A percentile compares a stretch with the other conserved stretches of the same genome.
Evolutionary conservation across 108 stramenopile species (phyloP).

Genomic region (Nitzschia sp.): DNA sequence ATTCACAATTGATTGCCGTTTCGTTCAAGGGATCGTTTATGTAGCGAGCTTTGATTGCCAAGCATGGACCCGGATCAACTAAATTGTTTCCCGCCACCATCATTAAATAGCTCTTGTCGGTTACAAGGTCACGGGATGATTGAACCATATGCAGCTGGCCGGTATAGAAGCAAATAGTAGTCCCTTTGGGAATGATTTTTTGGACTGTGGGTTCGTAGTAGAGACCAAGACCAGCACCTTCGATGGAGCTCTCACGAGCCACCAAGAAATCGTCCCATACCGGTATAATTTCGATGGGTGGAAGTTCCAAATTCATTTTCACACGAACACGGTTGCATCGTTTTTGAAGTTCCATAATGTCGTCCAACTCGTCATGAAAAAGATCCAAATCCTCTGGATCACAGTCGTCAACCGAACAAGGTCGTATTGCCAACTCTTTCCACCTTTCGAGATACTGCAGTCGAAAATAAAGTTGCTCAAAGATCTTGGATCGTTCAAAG

Average conservation of each 20-base stretch:
- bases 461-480: slow-evolving; percentile 18
- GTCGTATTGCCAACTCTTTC: slow-evolving; percentile 44
- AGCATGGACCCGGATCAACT: slow-evolving; percentile 25
- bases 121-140: slow-evolving; percentile 12
- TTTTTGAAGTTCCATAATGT: slow-evolving; percentile 12
- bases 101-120: slow-evolving; percentile 29
- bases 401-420: slow-evolving; percentile 13
- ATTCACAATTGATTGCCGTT: slow-evolving; percentile 32
- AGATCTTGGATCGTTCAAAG: slow-evolving; percentile 6
- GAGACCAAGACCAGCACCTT: slow-evolving; percentile 34
- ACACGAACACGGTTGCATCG: slow-evolving; percentile 25
- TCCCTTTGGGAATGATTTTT: slow-evolving; percentile 14
- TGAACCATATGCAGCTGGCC: slow-evolving; percentile 36
- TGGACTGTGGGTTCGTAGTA: slow-evolving; percentile 14
- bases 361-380: slow-evolving; percentile 13
- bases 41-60: slow-evolving; percentile 33
- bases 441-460: slow-evolving; percentile 32
- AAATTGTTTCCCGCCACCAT: slow-evolving; percentile 24
- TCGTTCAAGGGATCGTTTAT: slow-evolving; percentile 49
- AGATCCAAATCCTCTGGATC: slow-evolving; percentile 33
- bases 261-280: slow-evolving; percentile 16
- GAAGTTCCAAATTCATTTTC: slow-evolving; percentile 29
- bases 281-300: slow-evolving; percentile 2
- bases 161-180: slow-evolving; percentile 35
- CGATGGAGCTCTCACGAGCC: slow-evolving; percentile 22